Percentiles rank a stretch among this genome's conserved stretches.
These are phyloP conservation scores for Backusella liffmaniae DNA, from an alignment of 192 early-diverging fungal species.

Conservation along the genomic window DNA sequence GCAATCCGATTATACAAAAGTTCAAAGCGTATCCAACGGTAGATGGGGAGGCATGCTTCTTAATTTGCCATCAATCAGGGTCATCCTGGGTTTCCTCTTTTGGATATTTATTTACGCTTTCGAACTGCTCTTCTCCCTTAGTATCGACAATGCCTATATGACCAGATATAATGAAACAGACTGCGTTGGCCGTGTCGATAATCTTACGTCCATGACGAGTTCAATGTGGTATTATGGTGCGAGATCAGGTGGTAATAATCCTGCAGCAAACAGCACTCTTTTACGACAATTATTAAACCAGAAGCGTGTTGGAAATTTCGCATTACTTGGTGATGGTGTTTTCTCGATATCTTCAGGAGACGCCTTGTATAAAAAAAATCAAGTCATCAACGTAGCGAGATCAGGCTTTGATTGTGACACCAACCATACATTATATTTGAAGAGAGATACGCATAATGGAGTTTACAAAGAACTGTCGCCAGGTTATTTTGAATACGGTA, in stretches of 20 bases:
- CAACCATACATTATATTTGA: background rate
- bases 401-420: background rate
- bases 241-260: background rate
- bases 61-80: background rate
- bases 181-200: background rate
- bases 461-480: background rate
- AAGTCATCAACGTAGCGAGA: background rate
- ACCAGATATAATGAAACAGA: background rate
- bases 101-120: background rate
- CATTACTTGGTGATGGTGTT: background rate
- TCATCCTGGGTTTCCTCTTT: background rate
- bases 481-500: background rate
- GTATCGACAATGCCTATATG: background rate
- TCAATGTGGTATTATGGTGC: background rate
- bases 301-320: background rate
- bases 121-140: background rate
- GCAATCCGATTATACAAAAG: background rate
- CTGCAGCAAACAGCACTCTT: background rate
- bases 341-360: background rate
- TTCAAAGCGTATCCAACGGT: background rate
- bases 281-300: background rate
- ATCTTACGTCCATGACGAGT: background rate
- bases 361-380: background rate
- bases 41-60: background rate
- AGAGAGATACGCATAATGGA: background rate